Evolutionary conservation across 192 early-diverging fungal species (phyloP), one percentile per base, ranked within the genome.

Genomic region (Coemansia sp.): DNA sequence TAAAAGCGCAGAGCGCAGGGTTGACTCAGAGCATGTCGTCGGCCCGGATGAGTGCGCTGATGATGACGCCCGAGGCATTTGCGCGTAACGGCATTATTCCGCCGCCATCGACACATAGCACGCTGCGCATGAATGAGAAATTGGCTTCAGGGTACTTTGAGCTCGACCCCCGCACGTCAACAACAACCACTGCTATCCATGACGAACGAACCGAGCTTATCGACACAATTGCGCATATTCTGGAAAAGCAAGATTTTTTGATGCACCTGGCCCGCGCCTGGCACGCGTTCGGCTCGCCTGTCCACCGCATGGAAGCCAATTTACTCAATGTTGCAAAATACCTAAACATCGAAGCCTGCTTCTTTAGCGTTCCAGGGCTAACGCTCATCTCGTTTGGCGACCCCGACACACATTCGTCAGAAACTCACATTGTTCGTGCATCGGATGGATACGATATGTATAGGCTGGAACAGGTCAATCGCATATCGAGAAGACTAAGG

Each of bases 351-450:
- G 84, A 89, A 15, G 70, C 85, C 2, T 85, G 84, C 47, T 89
- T 86, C 41, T 77, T 87, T 9, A 87, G 86, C 41, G 51, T 88
- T 14, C 89, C 89, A 39, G 86, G 86, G 11, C 67, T 88, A 39
- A 87, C 88, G 70, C 74, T 90, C 1, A 70, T 88, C 6, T 81
- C 83, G 11, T 90, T 90, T 58, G 76, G 85, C 37, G 89, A 90
- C 61, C 82, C 81, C 1, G 82, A 84, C 35, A 89, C 85, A 15
- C 89, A 90, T 49, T 87, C 87, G 1, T 87, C 86, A 17, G 89
- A 90, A 57, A 90, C 89, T 1, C 89, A 88, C 66, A 82, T 90
- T 62, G 79, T 90, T 25, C 73, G 85, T 6, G 75, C 80, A 11
- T 56, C 79, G 19, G 81, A 85, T 2, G 75, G 81, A 1, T 82